These are phyloP conservation scores for Dryas drummondii DNA, from an alignment of 306 rosid genomes.

Conservation along the genomic window DNA sequence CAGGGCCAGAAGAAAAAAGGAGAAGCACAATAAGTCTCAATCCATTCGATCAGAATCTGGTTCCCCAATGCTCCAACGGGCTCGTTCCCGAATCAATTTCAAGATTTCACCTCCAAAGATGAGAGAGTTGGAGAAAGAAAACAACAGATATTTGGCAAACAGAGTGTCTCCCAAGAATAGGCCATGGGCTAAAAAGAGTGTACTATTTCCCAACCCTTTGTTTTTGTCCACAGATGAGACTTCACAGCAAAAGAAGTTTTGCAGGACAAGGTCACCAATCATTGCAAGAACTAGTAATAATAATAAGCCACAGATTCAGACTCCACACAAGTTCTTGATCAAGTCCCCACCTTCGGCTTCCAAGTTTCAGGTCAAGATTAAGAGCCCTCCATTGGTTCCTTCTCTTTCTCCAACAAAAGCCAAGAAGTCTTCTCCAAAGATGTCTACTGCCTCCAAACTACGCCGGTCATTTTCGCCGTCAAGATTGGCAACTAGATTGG, in stretches of 20 bases:
- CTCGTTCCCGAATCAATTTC: slow-evolving; percentile 79
- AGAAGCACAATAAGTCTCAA: slow-evolving; percentile 62
- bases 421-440: slow-evolving; percentile 69
- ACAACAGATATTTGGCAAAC: slow-evolving; percentile 52
- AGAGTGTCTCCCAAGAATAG: slow-evolving; percentile 81
- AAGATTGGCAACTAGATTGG: slow-evolving; percentile 64
- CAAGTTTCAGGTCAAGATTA: slow-evolving; percentile 56
- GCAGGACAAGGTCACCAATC: slow-evolving; percentile 72
- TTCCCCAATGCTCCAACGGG: slow-evolving; percentile 63
- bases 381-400: slow-evolving; percentile 54
- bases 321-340: slow-evolving; percentile 82
- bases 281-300: slow-evolving; percentile 40
- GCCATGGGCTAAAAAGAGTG: slow-evolving; percentile 85
- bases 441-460: slow-evolving; percentile 59
- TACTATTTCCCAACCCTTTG: slow-evolving; percentile 92
- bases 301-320: slow-evolving; percentile 30
- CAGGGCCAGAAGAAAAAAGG: slow-evolving; percentile 73
- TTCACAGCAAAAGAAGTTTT: slow-evolving; percentile 54
- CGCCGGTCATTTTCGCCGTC: slow-evolving; percentile 78
- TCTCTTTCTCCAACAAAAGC: slow-evolving; percentile 52
- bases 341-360: slow-evolving; percentile 72
- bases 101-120: slow-evolving; percentile 85
- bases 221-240: slow-evolving; percentile 48
- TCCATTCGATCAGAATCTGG: slow-evolving; percentile 22
- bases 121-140: slow-evolving; percentile 61